Base-by-base conservation (phyloP, 2,329 filamentous ascomycete genomes). In the Alternaria arbusti region DNA sequence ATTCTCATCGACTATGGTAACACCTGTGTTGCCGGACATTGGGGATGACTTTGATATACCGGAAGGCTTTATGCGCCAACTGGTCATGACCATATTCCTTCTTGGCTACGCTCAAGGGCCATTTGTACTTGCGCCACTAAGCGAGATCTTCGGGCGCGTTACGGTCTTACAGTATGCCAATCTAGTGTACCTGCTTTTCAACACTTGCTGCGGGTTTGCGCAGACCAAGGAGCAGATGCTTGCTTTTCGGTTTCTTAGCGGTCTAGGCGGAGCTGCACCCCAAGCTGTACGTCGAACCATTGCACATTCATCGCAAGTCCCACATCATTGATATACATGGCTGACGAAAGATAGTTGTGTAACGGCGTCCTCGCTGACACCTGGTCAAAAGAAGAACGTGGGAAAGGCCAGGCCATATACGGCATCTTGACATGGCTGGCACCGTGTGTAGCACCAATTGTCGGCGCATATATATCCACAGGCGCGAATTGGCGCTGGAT, bases 401-500 rank as follows among this genome's bases (percentile, higher is more conserved):
- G 89, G 7, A 86, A 86, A 67, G 86, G 87, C 9, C 85, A 90
- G 66, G 85, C 84, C 3, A 83, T 90, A 40, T 90, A 90, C 78
- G 86, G 84, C 49, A 83, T 90, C 6, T 84, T 86, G 8, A 89
- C 89, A 1, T 83, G 91, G 13, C 83, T 91, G 4, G 89, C 89
- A 0, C 89, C 89, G 5, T 87, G 86, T 5, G 78, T 90, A 5
- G 89, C 88, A 6, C 74, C 73, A 8, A 75, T 76, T 8, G 71
- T 66, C 40, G 79, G 45, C 6, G 72, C 68, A 9, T 75, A 72
- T 57, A 74, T 76, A 45, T 74, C 69, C 3, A 57, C 63, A 49
- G 59, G 64, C 11, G 69, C 61, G 4, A 81, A 78, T 3, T 92
- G 90, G 91, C 86, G 90, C 43, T 93, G 90, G 90, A 86, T 88